Evolutionary conservation across 2,329 filamentous ascomycete species (phyloP).

Genomic region (Colletotrichum chlorophyti): DNA sequence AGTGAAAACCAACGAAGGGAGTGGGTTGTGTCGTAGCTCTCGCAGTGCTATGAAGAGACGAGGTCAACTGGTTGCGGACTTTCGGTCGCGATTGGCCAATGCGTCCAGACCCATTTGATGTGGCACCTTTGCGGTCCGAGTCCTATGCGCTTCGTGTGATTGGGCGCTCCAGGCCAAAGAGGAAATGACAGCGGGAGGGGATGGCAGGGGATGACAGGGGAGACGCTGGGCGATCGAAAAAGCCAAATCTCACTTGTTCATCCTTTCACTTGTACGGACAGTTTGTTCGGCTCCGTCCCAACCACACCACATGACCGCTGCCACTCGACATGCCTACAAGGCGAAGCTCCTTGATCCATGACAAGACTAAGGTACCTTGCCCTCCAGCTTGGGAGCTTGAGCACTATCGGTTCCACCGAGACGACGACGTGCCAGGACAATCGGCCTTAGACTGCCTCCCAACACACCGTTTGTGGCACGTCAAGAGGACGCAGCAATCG

Average conservation of each 20-base stretch:
- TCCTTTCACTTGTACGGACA: too few relatives aligned
- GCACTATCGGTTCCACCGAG: too few relatives aligned
- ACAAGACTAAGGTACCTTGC: too few relatives aligned
- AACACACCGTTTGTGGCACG: too few relatives aligned
- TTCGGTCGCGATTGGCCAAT: slow-evolving; percentile 8
- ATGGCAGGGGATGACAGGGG: background rate
- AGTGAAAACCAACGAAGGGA: slow-evolving; percentile 9
- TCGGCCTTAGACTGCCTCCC: too few relatives aligned
- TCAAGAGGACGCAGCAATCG: too few relatives aligned
- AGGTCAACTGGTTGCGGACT: slow-evolving; percentile 7
- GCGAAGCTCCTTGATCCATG: too few relatives aligned
- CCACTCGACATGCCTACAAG: too few relatives aligned
- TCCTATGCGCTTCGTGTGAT: background rate
- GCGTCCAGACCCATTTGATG: background rate
- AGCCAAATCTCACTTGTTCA: slow-evolving; percentile 1
- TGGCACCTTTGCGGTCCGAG: background rate
- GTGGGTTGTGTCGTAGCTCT: background rate
- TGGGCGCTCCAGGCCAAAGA: slow-evolving; percentile 6
- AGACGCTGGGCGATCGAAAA: background rate
- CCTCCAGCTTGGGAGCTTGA: too few relatives aligned
- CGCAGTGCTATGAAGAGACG: background rate
- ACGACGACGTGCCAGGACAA: too few relatives aligned
- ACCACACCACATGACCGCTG: too few relatives aligned
- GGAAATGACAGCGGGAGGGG: slow-evolving; percentile 12
- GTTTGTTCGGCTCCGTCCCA: too few relatives aligned